Percentiles rank a stretch among this genome's conserved stretches.
phyloP scores from a whole-genome alignment of 441 rosid species.

The Geranium incanum region DNA sequence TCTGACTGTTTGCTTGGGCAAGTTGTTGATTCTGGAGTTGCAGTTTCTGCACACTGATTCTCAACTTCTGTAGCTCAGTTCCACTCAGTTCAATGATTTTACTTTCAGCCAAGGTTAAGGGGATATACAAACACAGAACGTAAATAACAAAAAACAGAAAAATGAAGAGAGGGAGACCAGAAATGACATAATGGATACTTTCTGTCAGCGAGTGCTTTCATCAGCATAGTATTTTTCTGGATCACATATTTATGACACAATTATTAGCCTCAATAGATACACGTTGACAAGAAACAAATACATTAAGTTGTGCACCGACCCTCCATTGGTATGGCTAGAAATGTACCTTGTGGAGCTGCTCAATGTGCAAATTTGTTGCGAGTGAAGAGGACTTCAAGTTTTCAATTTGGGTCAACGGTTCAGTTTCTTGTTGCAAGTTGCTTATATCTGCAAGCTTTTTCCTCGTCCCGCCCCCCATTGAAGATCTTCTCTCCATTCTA shows the following conservation, averaged over 20 bases:
- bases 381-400: conserved; percentile 25
- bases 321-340: not conserved
- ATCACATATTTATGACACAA: conserved; percentile 13
- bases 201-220: conserved; percentile 43
- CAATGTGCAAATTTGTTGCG: conserved; percentile 28
- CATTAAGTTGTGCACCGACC: not conserved
- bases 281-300: not conserved
- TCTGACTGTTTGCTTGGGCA: conserved; percentile 53
- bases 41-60: conserved; percentile 41
- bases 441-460: conserved; percentile 47
- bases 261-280: conserved; percentile 13
- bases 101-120: conserved; percentile 30
- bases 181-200: conserved; percentile 33
- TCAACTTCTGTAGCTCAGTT: conserved; percentile 44
- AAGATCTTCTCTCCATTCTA: conserved; percentile 24
- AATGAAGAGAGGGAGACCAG: not conserved
- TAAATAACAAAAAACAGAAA: conserved; percentile 17
- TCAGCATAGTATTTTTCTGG: conserved; percentile 53
- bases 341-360: conserved; percentile 47
- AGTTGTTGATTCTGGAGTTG: conserved; percentile 54
- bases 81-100: conserved; percentile 46
- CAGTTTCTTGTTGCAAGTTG: conserved; percentile 34
- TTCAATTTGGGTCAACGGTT: conserved; percentile 22
- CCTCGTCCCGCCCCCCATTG: conserved; percentile 30
- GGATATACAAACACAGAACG: conserved; percentile 13